A percentile compares a stretch with the other conserved stretches of the same genome.
phyloP scores from a whole-genome alignment of 208 protist species.

The Acanthamoeba divionensis region DNA sequence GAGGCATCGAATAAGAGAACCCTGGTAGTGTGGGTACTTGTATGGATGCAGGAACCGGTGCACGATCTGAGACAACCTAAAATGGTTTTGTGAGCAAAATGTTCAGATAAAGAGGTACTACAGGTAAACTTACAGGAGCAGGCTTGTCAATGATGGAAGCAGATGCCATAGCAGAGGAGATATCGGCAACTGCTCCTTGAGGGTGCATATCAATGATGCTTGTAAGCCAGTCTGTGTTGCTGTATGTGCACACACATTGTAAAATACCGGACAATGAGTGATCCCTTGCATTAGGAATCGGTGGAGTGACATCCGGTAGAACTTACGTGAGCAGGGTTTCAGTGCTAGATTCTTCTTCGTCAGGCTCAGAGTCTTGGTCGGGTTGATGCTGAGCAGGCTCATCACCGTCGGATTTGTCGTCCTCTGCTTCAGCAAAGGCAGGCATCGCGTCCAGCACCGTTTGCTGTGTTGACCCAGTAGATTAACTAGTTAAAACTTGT shows the following conservation, averaged over 20 bases:
- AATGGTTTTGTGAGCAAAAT: not conserved
- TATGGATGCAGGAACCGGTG: not conserved
- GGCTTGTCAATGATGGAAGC: not conserved
- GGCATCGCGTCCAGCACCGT: slow-evolving; percentile 44
- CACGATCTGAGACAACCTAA: not conserved
- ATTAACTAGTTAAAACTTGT: too few relatives aligned
- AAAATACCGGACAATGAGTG: not conserved
- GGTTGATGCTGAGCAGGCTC: not conserved
- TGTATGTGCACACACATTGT: not conserved
- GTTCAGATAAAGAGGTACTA: not conserved
- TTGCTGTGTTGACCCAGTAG: slow-evolving; percentile 1
- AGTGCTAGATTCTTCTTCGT: not conserved
- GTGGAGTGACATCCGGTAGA: not conserved
- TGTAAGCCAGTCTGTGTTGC: not conserved
- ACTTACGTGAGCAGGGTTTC: not conserved
- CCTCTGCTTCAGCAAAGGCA: slow-evolving; percentile 26
- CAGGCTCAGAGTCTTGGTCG: too few relatives aligned
- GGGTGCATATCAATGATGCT: not conserved
- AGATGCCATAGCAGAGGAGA: not conserved
- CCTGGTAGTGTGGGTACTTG: not conserved
- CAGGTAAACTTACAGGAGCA: too few relatives aligned
- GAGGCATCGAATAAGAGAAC: not conserved
- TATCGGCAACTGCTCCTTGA: not conserved
- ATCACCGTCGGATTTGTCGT: not conserved
- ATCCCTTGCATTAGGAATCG: not conserved